phyloP scores from a whole-genome alignment of 352 stramenopile species.

The Phytophthora parvispora region DNA sequence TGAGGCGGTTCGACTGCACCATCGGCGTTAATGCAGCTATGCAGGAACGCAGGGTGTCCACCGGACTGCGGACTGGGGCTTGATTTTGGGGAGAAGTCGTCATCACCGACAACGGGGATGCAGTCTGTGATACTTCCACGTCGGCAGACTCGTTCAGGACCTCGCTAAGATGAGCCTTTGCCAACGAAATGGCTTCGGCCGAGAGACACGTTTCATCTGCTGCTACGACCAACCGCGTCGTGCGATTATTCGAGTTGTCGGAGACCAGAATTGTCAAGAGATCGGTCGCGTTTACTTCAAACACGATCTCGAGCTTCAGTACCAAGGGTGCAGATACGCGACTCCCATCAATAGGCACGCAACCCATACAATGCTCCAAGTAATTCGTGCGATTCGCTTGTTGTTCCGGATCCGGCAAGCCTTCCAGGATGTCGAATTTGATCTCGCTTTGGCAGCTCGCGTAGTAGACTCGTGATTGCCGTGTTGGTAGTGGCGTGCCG shows the following conservation, averaged over 20 bases:
- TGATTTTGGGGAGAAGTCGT: background rate
- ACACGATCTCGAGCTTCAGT: conserved; percentile 46
- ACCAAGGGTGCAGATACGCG: conserved; percentile 31
- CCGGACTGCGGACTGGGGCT: background rate
- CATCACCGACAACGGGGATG: background rate
- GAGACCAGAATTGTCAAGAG: conserved; percentile 30
- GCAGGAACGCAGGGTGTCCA: conserved; percentile 21
- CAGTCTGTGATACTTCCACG: background rate
- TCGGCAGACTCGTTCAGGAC: background rate
- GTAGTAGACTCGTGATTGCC: conserved; percentile 44
- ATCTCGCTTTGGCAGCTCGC: conserved; percentile 42
- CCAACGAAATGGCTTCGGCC: conserved; percentile 30
- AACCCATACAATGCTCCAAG: conserved; percentile 33
- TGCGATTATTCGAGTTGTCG: conserved; percentile 34
- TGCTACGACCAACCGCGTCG: conserved; percentile 15
- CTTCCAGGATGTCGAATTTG: conserved; percentile 43
- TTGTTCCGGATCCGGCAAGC: conserved; percentile 15
- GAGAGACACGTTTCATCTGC: conserved; percentile 42
- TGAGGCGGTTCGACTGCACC: conserved; percentile 20
- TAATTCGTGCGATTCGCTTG: conserved; percentile 3
- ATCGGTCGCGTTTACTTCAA: conserved; percentile 31
- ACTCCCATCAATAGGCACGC: conserved; percentile 32
- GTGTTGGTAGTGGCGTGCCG: conserved; percentile 26
- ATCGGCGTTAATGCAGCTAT: conserved; percentile 22
- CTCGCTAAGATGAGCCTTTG: conserved; percentile 18